Evolutionary conservation across 441 rosid genomes (phyloP).

Genomic region (Bocquillonia castaneifolia): DNA sequence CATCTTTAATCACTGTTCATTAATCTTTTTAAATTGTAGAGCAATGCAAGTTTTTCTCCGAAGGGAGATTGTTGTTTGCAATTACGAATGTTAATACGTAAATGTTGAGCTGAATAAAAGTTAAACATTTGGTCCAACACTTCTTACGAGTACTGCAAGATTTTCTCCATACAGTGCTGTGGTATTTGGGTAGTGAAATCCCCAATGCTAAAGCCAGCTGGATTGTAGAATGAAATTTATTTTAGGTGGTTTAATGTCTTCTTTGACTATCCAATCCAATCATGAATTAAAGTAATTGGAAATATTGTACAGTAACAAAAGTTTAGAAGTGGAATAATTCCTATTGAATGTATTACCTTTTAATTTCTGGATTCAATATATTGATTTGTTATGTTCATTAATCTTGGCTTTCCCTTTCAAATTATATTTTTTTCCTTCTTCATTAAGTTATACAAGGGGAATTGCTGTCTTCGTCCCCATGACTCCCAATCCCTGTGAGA

Average conservation of each 20-base stretch:
- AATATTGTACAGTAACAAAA: background rate
- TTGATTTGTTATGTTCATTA: background rate
- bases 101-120: background rate
- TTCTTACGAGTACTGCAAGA: background rate
- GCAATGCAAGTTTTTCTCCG: background rate
- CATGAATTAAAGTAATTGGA: background rate
- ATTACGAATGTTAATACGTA: background rate
- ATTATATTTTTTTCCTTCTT: background rate
- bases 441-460: background rate
- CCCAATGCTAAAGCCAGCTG: background rate
- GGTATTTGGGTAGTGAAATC: background rate
- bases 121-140: background rate
- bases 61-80: background rate
- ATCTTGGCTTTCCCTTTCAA: background rate
- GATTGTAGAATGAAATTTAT: background rate
- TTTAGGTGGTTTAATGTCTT: background rate
- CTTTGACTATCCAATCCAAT: background rate
- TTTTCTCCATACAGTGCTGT: background rate
- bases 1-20: background rate
- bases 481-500: background rate
- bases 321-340: background rate
- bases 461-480: background rate
- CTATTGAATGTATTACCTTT: background rate
- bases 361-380: background rate
- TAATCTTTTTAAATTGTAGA: background rate